A percentile compares a stretch with the other conserved stretches of the same genome.
Evolutionary conservation across 257 asterid species (phyloP).

Genomic region (Mentha longifolia): DNA sequence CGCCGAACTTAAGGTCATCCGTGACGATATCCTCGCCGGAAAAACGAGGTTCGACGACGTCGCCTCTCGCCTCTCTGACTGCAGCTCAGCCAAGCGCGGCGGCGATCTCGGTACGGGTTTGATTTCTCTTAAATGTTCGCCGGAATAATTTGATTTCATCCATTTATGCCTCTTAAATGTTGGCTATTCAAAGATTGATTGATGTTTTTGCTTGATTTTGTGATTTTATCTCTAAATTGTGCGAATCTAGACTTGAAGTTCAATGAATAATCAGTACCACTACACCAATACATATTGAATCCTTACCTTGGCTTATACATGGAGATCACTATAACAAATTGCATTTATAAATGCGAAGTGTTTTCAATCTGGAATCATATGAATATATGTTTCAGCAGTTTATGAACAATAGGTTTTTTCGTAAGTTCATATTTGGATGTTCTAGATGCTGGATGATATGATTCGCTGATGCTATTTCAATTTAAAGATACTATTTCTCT

Average conservation of each 20-base stretch:
- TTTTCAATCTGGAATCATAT: slow-evolving; percentile 3
- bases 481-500: neutral
- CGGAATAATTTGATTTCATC: slow-evolving; percentile 13
- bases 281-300: neutral
- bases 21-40: slow-evolving; percentile 73
- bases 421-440: neutral
- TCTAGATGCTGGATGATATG: neutral
- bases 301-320: neutral
- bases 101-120: slow-evolving; percentile 77
- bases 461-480: neutral
- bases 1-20: slow-evolving; percentile 62
- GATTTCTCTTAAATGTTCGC: neutral
- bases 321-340: neutral
- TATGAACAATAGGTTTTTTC: neutral
- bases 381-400: neutral
- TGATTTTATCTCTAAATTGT: neutral
- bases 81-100: slow-evolving; percentile 95
- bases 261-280: too few relatives aligned
- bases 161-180: neutral
- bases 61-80: slow-evolving; percentile 72
- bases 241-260: neutral
- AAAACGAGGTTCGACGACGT: slow-evolving; percentile 72
- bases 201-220: slow-evolving; percentile 14
- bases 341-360: neutral
- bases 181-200: neutral